Percentiles rank a stretch among this genome's conserved stretches.
These are phyloP conservation scores for Gillenia trifoliata DNA, from an alignment of 306 rosid genomes.

Conservation along the genomic window DNA sequence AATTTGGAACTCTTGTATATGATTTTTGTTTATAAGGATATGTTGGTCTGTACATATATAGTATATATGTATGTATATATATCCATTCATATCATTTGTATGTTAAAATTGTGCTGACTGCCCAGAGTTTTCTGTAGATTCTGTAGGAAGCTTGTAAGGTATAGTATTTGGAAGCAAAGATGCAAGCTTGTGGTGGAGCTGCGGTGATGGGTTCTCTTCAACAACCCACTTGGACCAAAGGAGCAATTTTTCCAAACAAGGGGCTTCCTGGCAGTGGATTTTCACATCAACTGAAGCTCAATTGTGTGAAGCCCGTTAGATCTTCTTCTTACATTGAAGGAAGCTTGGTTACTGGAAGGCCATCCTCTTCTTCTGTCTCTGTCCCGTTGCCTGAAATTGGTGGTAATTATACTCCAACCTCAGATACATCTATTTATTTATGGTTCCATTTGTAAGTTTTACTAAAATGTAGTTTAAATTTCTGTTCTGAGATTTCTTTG, in stretches of 20 bases:
- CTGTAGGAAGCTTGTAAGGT: not conserved
- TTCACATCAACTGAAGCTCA: conserved; percentile 31
- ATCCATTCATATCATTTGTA: not conserved
- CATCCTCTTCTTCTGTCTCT: conserved; percentile 41
- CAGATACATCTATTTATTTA: not conserved
- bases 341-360: conserved; percentile 48
- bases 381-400: conserved; percentile 49
- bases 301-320: conserved; percentile 35
- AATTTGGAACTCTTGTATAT: not conserved
- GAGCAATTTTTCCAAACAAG: conserved; percentile 29
- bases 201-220: conserved; percentile 62
- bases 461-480: not conserved
- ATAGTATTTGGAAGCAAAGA: conserved; percentile 17
- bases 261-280: conserved; percentile 28
- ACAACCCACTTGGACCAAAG: conserved; percentile 48
- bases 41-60: not conserved
- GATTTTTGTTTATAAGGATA: not conserved
- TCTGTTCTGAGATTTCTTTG: not conserved
- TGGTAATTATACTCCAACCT: conserved; percentile 25
- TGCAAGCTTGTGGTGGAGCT: conserved; percentile 54
- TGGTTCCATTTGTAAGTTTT: not conserved
- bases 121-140: not conserved
- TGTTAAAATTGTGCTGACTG: not conserved
- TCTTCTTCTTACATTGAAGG: conserved; percentile 41
- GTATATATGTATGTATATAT: not conserved